Conservation (phyloP, 83 land plant genomes). For the Picea abies region DNA sequence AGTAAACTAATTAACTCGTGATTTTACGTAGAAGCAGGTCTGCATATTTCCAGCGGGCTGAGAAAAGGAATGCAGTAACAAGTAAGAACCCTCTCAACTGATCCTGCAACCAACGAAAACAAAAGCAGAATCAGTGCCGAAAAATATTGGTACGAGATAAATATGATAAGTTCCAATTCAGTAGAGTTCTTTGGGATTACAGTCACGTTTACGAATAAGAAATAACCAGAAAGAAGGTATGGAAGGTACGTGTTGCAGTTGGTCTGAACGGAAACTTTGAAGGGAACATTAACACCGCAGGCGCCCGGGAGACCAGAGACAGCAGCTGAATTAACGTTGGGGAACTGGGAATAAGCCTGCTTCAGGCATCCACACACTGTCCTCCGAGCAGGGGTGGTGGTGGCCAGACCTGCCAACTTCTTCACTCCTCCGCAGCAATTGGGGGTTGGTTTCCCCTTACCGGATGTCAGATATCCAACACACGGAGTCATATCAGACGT, state of each 20-base stretch:
- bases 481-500: background rate
- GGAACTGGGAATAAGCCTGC: constrained; percentile 20
- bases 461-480: background rate
- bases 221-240: too few relatives aligned
- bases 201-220: too few relatives aligned
- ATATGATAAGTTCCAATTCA: too few relatives aligned
- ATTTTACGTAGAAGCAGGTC: too few relatives aligned
- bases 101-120: too few relatives aligned
- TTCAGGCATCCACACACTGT: constrained; percentile 36
- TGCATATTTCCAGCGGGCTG: too few relatives aligned
- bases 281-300: background rate
- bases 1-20: too few relatives aligned
- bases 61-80: too few relatives aligned
- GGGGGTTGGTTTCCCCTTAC: constrained; percentile 5
- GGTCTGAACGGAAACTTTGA: constrained; percentile 36
- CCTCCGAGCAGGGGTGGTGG: constrained; percentile 23
- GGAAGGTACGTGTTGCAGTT: constrained; percentile 27
- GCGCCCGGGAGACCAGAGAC: constrained; percentile 24
- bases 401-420: constrained; percentile 28
- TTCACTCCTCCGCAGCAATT: constrained; percentile 15
- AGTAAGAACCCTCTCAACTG: too few relatives aligned
- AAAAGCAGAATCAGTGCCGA: too few relatives aligned
- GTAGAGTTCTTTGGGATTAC: too few relatives aligned
- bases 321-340: constrained; percentile 25
- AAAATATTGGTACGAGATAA: too few relatives aligned